Evolutionary conservation across 306 rosid genomes (phyloP).

Genomic region (Inga leiocalycina): DNA sequence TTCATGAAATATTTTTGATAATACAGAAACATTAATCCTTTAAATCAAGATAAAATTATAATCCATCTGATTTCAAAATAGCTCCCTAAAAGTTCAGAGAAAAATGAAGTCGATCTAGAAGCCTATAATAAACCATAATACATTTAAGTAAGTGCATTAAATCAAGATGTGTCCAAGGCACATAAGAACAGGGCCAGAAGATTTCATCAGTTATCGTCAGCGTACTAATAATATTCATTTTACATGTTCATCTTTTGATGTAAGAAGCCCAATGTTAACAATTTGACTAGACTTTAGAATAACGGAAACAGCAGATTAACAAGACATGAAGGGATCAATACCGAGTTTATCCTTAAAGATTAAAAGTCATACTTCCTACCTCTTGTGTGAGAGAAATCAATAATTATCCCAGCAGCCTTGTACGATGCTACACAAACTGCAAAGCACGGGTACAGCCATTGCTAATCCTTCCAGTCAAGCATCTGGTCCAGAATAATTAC

Average conservation of each 20-base stretch:
- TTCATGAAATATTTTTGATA: slow-evolving; percentile 35
- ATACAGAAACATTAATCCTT: slow-evolving; percentile 18
- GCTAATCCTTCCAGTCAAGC: not conserved
- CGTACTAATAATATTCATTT: not conserved
- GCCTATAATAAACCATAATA: not conserved
- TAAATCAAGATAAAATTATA: slow-evolving; percentile 29
- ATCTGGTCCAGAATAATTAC: not conserved
- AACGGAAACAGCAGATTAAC: not conserved
- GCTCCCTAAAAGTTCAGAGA: not conserved
- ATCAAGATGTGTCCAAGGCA: not conserved
- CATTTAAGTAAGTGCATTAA: not conserved
- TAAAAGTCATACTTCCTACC: not conserved
- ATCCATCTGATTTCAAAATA: slow-evolving; percentile 25
- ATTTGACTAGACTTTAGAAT: not conserved
- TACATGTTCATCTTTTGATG: not conserved
- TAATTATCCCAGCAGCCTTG: not conserved
- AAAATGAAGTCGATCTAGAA: not conserved
- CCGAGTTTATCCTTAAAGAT: not conserved
- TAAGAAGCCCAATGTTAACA: not conserved
- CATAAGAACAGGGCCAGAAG: not conserved
- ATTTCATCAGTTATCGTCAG: not conserved
- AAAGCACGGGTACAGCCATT: not conserved
- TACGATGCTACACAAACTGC: not conserved
- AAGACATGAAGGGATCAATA: not conserved
- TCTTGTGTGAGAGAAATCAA: not conserved